phyloP scores from a whole-genome alignment of 257 asterid species.

The Nicotiana attenuata region DNA sequence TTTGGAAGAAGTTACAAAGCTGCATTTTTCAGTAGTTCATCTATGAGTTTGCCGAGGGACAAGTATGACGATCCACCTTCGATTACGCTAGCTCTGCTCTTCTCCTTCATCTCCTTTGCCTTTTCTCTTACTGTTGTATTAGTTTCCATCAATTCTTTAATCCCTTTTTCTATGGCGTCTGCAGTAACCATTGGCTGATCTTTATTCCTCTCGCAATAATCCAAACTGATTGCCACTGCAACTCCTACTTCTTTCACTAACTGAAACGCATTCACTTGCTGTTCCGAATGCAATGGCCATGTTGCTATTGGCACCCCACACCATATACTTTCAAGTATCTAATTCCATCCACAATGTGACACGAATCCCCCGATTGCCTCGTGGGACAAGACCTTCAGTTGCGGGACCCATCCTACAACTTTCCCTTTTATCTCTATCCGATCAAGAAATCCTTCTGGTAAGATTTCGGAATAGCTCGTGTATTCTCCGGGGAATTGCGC shows the following conservation, averaged over 20 bases:
- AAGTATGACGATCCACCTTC: slow-evolving; percentile 48
- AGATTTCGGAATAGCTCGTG: slow-evolving; percentile 16
- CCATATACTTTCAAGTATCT: slow-evolving; percentile 57
- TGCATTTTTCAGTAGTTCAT: slow-evolving; percentile 14
- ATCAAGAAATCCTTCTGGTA: slow-evolving; percentile 47
- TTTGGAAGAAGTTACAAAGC: neutral
- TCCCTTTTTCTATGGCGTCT: slow-evolving; percentile 34
- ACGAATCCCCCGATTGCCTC: slow-evolving; percentile 50
- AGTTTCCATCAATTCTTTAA: slow-evolving; percentile 36
- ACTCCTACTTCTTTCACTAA: slow-evolving; percentile 45
- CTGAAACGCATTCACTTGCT: slow-evolving; percentile 57
- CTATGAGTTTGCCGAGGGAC: slow-evolving; percentile 24
- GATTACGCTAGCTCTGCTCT: slow-evolving; percentile 26
- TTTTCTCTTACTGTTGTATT: slow-evolving; percentile 28
- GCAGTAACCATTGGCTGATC: slow-evolving; percentile 17
- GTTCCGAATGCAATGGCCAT: slow-evolving; percentile 58
- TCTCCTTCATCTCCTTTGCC: slow-evolving; percentile 33
- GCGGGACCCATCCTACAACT: slow-evolving; percentile 61
- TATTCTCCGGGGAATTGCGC: slow-evolving; percentile 12
- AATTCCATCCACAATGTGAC: slow-evolving; percentile 76
- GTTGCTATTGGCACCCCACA: slow-evolving; percentile 55
- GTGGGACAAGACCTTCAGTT: slow-evolving; percentile 36
- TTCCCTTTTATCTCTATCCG: slow-evolving; percentile 35
- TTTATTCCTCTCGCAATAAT: slow-evolving; percentile 23
- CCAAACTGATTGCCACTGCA: slow-evolving; percentile 38